Percentiles rank a stretch among this genome's conserved stretches.
Evolutionary conservation across 106 monocot species (phyloP).

Genomic region (Amphibolis antarctica): DNA sequence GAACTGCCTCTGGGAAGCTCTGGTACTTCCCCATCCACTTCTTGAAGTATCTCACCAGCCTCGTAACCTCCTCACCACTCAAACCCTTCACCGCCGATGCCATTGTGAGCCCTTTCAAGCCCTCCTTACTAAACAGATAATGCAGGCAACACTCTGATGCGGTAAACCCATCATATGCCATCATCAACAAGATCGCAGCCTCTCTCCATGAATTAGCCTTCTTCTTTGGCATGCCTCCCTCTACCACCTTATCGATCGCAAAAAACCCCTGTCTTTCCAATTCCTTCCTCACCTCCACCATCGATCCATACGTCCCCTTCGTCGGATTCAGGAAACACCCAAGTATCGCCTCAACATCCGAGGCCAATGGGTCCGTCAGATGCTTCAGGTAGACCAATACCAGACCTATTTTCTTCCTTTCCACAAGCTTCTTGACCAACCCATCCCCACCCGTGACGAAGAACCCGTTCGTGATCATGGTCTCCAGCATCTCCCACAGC

Average conservation of each 20-base stretch:
- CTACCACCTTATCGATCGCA: conserved; percentile 41
- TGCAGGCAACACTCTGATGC: conserved; percentile 70
- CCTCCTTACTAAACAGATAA: conserved; percentile 45
- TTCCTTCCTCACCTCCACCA: conserved; percentile 44
- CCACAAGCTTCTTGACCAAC: conserved; percentile 42
- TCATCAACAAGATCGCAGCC: conserved; percentile 57
- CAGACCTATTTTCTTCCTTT: conserved; percentile 32
- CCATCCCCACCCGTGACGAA: conserved; percentile 18
- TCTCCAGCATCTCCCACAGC: conserved; percentile 36
- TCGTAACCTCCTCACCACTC: conserved; percentile 44
- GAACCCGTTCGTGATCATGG: conserved; percentile 16
- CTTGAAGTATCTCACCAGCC: conserved; percentile 47
- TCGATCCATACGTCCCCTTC: conserved; percentile 24
- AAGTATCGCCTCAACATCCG: conserved; percentile 31
- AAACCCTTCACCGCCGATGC: conserved; percentile 47
- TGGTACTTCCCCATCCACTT: conserved; percentile 93
- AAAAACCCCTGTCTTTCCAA: conserved; percentile 55
- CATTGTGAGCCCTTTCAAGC: conserved; percentile 42
- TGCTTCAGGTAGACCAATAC: conserved; percentile 38
- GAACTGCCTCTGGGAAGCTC: conserved; percentile 46
- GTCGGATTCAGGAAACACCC: conserved; percentile 49
- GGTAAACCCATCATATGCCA: conserved; percentile 67
- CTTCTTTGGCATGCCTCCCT: conserved; percentile 25
- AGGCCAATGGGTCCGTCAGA: conserved; percentile 27
- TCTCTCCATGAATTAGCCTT: conserved; percentile 24